Base-by-base conservation (phyloP, 176 grass and related monocot genomes). In the Aegilops speltoides region DNA sequence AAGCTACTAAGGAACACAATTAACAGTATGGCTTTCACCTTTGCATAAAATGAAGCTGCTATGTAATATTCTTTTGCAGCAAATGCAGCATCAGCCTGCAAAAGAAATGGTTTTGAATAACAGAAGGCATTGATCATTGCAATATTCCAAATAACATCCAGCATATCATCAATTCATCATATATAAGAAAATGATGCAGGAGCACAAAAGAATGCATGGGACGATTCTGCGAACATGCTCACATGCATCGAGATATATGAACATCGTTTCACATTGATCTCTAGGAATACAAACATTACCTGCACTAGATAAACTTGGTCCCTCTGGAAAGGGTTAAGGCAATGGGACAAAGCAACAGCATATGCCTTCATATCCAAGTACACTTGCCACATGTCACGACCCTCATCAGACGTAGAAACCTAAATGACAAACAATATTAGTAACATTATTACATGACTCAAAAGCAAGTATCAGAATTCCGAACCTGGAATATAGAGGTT, bases 1-100 rank as follows among this genome's bases (percentile, higher is more conserved):
- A 25, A 7, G 12, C 24, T 52, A 70, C 6, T 7, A 57, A 43
- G 15, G 73, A 64, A 71, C 74, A 84, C 14, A 88, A 26, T 64
- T 60, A 87, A 46, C 32, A 82, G 64, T 61, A 32, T 7, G 38
- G 24, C 54, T 61, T 79, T 92, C 70, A 98, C 96, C 90, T 98
- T 98, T 46, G 96, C 96, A 85, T 93, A 98, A 62, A 94, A 98
- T 20, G 93, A 98, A 83, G 96, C 96, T 72, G 96, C 96, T 93
- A 95, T 90, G 50, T 91, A 86, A 84, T 94, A 96, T 78, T 94
- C 90, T 98, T 95, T 98, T 78, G 82, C 69, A 41, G 81, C 72
- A 91, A 98, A 96, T 73, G 96, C 93, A 92, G 92, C 70, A 90
- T 98, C 93, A 83, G 96, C 96, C 96, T 98, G 87, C 67, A 82